A percentile compares a stretch with the other conserved stretches of the same genome.
Evolutionary conservation across 768 basidiomycete species (phyloP).

Genomic region (Lactifluus piperatus): DNA sequence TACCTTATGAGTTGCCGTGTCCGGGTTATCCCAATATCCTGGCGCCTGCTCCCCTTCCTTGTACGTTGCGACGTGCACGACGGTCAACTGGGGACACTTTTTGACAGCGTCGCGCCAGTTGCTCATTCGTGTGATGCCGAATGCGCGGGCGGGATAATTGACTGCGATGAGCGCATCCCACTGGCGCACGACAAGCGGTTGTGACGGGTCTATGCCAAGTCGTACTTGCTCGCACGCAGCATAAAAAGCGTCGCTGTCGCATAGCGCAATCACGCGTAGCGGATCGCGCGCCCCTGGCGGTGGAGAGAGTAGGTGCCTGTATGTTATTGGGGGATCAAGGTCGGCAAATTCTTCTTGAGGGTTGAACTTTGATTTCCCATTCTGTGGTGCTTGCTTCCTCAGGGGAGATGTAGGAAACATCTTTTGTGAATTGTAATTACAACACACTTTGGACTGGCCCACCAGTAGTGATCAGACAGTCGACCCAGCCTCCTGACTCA

Average conservation of each 20-base stretch:
- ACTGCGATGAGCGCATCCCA: slow-evolving; percentile 90
- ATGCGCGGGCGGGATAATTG: slow-evolving; percentile 90
- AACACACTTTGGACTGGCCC: no score
- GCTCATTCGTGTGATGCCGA: slow-evolving; percentile 89
- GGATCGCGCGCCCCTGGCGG: slow-evolving; percentile 67
- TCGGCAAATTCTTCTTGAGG: slow-evolving; percentile 42
- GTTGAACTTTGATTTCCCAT: slow-evolving; percentile 9
- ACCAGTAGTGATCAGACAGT: no score
- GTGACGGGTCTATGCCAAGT: slow-evolving; percentile 50
- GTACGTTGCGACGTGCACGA: slow-evolving; percentile 94
- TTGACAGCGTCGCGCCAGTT: slow-evolving; percentile 74
- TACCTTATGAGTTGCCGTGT: slow-evolving; percentile 90
- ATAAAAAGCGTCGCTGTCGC: slow-evolving; percentile 87
- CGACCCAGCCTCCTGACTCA: no score
- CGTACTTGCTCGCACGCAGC: slow-evolving; percentile 81
- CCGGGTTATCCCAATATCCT: slow-evolving; percentile 85
- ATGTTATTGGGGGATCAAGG: slow-evolving; percentile 61
- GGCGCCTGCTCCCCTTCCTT: slow-evolving; percentile 81
- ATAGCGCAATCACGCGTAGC: slow-evolving; percentile 77
- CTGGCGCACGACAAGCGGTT: slow-evolving; percentile 76
- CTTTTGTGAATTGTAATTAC: not conserved
- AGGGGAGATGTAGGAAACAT: slow-evolving; percentile 12
- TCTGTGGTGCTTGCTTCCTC: slow-evolving; percentile 2
- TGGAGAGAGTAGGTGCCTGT: slow-evolving; percentile 64
- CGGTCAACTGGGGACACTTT: slow-evolving; percentile 73